Evolutionary conservation across 2,329 filamentous ascomycete species (phyloP).

Genomic region (Teratosphaeria zuluensis): DNA sequence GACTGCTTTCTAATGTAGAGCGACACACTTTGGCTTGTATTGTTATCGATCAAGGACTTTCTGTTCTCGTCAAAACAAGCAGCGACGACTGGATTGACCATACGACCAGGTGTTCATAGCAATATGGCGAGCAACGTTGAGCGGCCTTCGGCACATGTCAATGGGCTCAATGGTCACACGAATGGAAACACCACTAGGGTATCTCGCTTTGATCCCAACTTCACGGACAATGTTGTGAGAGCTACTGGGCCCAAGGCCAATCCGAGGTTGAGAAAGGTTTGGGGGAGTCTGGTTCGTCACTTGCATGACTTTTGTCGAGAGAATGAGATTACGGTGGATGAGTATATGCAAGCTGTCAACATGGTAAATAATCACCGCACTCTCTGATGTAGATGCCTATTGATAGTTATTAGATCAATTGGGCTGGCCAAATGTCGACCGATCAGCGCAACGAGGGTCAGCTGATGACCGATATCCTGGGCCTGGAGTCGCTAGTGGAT

Average conservation of each 20-base stretch:
- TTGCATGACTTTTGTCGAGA: conserved; percentile 52
- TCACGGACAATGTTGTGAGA: conserved; percentile 28
- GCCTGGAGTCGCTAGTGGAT: conserved; percentile 54
- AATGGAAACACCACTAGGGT: not conserved
- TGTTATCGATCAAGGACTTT: conserved; percentile 13
- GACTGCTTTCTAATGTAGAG: conserved; percentile 2
- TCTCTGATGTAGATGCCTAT: not conserved
- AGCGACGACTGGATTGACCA: conserved; percentile 8
- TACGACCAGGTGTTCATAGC: conserved; percentile 6
- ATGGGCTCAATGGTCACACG: not conserved
- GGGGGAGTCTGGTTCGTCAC: conserved; percentile 43
- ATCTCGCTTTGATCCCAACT: conserved; percentile 20
- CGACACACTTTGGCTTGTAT: conserved; percentile 12
- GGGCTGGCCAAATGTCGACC: conserved; percentile 53
- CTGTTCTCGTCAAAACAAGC: conserved; percentile 10
- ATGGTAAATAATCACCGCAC: conserved; percentile 1
- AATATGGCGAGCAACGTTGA: not conserved
- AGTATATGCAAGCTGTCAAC: conserved; percentile 48
- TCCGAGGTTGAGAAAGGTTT: conserved; percentile 28
- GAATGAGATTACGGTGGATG: conserved; percentile 48
- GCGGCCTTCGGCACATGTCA: not conserved
- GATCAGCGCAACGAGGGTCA: conserved; percentile 55
- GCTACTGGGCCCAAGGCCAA: conserved; percentile 27
- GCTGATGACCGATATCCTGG: conserved; percentile 48
- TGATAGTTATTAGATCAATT: conserved; percentile 40